These are phyloP conservation scores for Lyophyllum shimeji DNA, from an alignment of 768 basidiomycete genomes.

Conservation along the genomic window DNA sequence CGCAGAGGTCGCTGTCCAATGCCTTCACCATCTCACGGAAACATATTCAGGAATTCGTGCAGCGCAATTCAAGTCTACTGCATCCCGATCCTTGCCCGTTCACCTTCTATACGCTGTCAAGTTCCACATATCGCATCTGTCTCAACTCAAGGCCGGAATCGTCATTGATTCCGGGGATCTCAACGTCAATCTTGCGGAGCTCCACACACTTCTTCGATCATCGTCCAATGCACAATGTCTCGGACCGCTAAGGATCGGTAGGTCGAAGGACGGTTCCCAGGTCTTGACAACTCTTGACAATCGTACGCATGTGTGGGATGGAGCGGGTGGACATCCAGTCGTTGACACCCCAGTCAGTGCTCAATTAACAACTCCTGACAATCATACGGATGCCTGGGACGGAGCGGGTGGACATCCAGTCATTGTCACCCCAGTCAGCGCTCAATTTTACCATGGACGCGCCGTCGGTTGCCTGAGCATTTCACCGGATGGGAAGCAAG, in stretches of 20 bases:
- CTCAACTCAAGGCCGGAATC: not conserved
- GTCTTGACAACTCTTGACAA: not conserved
- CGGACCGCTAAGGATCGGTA: not conserved
- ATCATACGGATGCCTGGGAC: not conserved
- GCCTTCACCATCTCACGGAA: not conserved
- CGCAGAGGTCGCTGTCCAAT: not conserved
- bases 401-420: not conserved
- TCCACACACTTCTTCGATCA: not conserved
- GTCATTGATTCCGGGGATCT: not conserved
- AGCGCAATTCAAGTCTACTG: not conserved
- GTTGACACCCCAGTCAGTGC: not conserved
- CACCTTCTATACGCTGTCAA: not conserved
- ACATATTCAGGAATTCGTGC: not conserved
- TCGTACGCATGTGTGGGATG: not conserved
- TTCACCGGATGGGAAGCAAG: conserved; percentile 20
- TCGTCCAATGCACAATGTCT: not conserved
- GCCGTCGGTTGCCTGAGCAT: conserved; percentile 11
- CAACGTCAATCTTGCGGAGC: not conserved
- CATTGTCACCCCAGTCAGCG: not conserved
- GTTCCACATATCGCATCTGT: not conserved
- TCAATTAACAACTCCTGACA: not conserved
- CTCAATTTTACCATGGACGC: conserved; percentile 6
- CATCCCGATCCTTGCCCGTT: not conserved
- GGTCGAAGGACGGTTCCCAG: not conserved
- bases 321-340: not conserved